These are phyloP conservation scores for Backusella liffmaniae DNA, from an alignment of 192 early-diverging fungal species.

Conservation along the genomic window DNA sequence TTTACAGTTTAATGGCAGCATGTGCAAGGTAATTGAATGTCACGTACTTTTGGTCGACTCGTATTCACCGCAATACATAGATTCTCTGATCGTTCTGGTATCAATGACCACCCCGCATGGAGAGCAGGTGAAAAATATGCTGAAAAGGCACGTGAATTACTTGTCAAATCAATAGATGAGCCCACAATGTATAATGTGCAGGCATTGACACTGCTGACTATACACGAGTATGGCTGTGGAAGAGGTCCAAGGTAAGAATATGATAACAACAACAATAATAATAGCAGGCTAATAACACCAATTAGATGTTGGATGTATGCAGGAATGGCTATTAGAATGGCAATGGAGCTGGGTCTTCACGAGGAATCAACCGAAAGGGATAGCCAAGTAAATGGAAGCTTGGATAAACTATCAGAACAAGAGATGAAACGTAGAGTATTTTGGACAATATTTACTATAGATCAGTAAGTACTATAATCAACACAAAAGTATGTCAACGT, in stretches of 20 bases:
- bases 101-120: conserved; percentile 47
- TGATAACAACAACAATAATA: no score
- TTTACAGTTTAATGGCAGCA: conserved; percentile 44
- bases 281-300: no score
- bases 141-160: conserved; percentile 37
- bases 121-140: conserved; percentile 54
- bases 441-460: conserved; percentile 51
- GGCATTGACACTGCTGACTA: conserved; percentile 42
- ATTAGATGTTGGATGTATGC: conserved; percentile 55
- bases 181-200: conserved; percentile 50
- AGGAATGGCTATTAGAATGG: conserved; percentile 47
- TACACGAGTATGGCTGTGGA: conserved; percentile 52
- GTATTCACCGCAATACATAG: conserved; percentile 5
- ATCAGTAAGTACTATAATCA: conserved; percentile 35
- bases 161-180: conserved; percentile 44
- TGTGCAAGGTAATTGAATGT: conserved; percentile 39
- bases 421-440: conserved; percentile 53
- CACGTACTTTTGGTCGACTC: neutral
- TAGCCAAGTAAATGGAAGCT: neutral
- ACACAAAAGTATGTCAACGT: neutral
- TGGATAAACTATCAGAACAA: conserved; percentile 43
- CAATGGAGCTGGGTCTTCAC: conserved; percentile 53
- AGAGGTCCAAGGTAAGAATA: conserved; percentile 39
- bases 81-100: conserved; percentile 46
- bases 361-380: conserved; percentile 32